These are phyloP conservation scores for Canna indica DNA, from an alignment of 176 grass and related monocot species.

Conservation along the genomic window DNA sequence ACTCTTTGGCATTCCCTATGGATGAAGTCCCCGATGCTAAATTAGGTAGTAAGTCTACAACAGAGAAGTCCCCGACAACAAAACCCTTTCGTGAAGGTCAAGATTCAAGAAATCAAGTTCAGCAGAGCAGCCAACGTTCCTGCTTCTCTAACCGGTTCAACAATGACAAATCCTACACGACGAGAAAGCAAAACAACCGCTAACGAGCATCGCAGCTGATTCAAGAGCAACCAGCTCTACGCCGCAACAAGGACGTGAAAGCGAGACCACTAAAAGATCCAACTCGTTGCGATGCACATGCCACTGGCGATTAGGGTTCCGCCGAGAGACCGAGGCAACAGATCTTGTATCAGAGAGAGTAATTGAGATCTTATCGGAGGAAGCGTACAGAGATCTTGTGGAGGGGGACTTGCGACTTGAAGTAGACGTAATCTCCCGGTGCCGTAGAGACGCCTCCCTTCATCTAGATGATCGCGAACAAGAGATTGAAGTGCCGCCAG, in stretches of 20 bases:
- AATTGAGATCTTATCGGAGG: not conserved
- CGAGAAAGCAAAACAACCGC: too few species aligned
- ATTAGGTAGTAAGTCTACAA: not conserved
- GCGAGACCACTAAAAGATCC: not conserved
- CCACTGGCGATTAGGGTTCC: not conserved
- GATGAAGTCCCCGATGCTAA: not conserved
- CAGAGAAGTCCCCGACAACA: not conserved
- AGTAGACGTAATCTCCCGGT: constrained; percentile 83
- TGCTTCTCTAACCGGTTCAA: not conserved
- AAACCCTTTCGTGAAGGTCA: not conserved
- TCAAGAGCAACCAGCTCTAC: too few species aligned
- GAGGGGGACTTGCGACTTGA: constrained; percentile 89
- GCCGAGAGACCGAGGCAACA: not conserved
- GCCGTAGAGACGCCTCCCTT: constrained; percentile 10
- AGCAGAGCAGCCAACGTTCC: not conserved
- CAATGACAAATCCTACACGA: not conserved
- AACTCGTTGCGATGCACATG: not conserved
- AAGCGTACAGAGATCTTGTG: constrained; percentile 87
- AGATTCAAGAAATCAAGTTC: not conserved
- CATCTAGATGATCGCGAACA: not conserved
- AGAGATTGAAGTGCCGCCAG: not conserved
- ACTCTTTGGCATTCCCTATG: not conserved
- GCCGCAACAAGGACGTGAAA: too few species aligned
- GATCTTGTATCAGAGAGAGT: not conserved
- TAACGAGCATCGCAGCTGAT: too few species aligned